Evolutionary conservation across 345 rosid genomes (phyloP).

Genomic region (Ceriops tagal): DNA sequence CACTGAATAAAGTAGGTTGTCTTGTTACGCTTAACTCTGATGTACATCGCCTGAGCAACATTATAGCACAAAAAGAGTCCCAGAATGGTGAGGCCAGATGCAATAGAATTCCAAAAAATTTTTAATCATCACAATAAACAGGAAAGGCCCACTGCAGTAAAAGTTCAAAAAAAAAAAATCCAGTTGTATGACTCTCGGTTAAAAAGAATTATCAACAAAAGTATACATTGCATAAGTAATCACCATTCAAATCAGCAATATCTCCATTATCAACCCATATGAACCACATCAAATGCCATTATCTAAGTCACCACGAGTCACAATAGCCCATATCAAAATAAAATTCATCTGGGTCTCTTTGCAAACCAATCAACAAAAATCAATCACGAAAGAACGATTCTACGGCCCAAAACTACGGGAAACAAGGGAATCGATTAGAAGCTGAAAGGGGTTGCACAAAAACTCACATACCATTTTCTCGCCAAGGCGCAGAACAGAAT

Average conservation of each 20-base stretch:
- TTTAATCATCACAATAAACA: not conserved
- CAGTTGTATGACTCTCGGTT: too few relatives aligned
- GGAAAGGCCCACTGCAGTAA: not conserved
- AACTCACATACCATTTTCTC: not conserved
- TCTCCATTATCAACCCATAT: not conserved
- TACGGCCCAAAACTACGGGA: not conserved
- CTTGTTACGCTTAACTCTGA: conserved; percentile 83
- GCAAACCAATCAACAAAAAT: not conserved
- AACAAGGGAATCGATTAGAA: not conserved
- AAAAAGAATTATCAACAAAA: too few relatives aligned
- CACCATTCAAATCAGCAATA: too few relatives aligned
- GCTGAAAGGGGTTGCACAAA: not conserved
- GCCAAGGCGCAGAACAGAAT: not conserved
- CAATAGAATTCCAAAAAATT: conserved; percentile 2
- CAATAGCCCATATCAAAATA: not conserved
- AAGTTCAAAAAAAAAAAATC: too few relatives aligned
- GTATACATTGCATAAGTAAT: too few relatives aligned
- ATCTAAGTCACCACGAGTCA: not conserved
- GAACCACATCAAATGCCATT: not conserved
- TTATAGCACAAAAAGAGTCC: not conserved
- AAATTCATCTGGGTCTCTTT: not conserved
- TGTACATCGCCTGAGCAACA: conserved; percentile 70
- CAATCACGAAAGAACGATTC: not conserved
- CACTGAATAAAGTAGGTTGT: conserved; percentile 83
- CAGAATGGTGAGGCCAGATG: conserved; percentile 1